These are phyloP conservation scores for Herpetomonas samuelpessoai DNA, from an alignment of 208 protist species.

Conservation along the genomic window DNA sequence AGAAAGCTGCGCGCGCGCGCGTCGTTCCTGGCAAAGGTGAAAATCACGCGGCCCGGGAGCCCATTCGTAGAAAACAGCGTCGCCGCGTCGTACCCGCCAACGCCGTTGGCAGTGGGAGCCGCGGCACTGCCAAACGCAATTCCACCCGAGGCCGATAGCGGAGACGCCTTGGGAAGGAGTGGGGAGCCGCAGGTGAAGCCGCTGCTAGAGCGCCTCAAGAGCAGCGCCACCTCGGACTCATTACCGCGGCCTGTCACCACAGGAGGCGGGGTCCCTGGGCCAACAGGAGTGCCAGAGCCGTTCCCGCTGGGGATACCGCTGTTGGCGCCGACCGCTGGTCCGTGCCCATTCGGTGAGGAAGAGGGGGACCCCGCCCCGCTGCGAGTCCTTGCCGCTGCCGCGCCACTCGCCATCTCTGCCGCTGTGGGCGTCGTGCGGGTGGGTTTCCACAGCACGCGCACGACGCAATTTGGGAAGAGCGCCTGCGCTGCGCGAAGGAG, in stretches of 20 bases:
- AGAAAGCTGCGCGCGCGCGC: slow-evolving; percentile 21
- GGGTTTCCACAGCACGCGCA: slow-evolving; percentile 22
- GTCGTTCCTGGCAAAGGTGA: slow-evolving; percentile 25
- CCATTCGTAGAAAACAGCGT: slow-evolving; percentile 18
- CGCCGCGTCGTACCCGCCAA: slow-evolving; percentile 24
- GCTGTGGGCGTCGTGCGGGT: background rate
- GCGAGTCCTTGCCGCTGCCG: background rate
- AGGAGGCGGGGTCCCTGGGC: too few relatives aligned
- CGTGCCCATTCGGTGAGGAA: background rate
- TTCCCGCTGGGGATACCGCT: background rate
- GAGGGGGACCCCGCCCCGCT: background rate
- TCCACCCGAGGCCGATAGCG: too few relatives aligned
- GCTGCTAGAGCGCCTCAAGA: background rate
- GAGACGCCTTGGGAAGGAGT: background rate
- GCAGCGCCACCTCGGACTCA: background rate
- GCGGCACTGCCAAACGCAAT: too few relatives aligned
- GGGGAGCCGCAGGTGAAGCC: background rate
- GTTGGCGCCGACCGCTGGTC: background rate
- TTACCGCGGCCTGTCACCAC: background rate
- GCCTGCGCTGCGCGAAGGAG: slow-evolving; percentile 17
- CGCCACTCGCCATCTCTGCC: background rate
- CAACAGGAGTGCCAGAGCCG: too few relatives aligned
- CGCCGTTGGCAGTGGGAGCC: slow-evolving; percentile 1
- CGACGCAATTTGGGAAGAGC: slow-evolving; percentile 33
- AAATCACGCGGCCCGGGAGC: slow-evolving; percentile 16